phyloP scores from a whole-genome alignment of 1,284 basidiomycete species.

The Flammula alnicola region DNA sequence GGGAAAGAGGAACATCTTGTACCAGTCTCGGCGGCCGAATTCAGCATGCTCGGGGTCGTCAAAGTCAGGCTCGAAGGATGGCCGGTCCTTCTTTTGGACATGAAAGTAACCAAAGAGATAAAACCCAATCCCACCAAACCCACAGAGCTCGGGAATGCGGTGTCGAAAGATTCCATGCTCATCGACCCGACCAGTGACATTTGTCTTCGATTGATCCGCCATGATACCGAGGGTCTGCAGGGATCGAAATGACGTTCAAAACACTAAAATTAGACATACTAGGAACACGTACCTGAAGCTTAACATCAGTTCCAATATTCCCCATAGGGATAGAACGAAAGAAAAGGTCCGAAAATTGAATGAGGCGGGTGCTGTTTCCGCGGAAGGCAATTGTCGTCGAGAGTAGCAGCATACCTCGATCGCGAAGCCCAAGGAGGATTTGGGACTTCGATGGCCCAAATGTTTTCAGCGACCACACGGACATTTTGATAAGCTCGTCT shows the following conservation, averaged over 20 bases:
- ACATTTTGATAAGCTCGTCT: not conserved
- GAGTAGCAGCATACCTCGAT: conserved; percentile 16
- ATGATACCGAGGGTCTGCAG: conserved; percentile 1
- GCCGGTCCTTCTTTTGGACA: not conserved
- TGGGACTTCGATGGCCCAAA: not conserved
- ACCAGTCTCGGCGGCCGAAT: conserved; percentile 9
- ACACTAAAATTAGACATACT: not conserved
- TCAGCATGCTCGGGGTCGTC: conserved; percentile 2
- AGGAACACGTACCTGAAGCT: not conserved
- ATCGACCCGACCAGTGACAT: conserved; percentile 1
- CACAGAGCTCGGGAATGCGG: not conserved
- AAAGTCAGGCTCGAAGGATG: conserved; percentile 3
- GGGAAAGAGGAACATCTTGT: conserved; percentile 6
- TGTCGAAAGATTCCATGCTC: conserved; percentile 6
- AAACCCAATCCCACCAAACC: not conserved
- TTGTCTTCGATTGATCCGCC: conserved; percentile 1
- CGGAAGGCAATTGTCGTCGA: conserved; percentile 13
- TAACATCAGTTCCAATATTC: not conserved
- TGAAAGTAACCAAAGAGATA: conserved; percentile 7
- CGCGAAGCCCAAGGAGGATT: no score
- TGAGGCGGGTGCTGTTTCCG: conserved; percentile 12
- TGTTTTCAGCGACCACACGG: not conserved
- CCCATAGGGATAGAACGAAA: conserved; percentile 2
- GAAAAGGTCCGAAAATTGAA: conserved; percentile 11
- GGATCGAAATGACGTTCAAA: not conserved